Evolutionary conservation across 176 grass and related monocot species (phyloP), one percentile per base, ranked within the genome.

Genomic region (Raddia distichophylla): DNA sequence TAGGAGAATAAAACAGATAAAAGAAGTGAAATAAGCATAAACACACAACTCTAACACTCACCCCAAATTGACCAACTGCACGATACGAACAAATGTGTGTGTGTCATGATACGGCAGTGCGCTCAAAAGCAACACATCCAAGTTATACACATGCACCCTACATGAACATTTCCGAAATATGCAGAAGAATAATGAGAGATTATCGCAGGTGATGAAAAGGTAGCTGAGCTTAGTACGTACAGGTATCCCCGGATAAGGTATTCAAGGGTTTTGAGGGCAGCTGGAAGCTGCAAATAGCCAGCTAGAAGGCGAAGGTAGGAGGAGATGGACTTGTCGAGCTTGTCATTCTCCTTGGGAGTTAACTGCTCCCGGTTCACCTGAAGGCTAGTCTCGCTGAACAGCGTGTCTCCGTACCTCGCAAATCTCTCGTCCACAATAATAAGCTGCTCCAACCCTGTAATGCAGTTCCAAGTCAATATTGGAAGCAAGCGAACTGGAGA

Each of bases 71-170:
- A 94, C 70, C 84, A 98, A 61, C 52, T 98, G 95, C 33, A 94
- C 86, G 67, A 98, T 90, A 78, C 89, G 92, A 73, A 98, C 95
- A 87, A 98, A 98, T 0, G 89, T 62, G 55, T 89, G 85, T 0
- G 95, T 98, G 61, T 94, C 95, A 79, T 98, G 95, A 67, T 94
- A 98, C 0, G 95, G 95, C 42, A 98, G 71, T 50, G 86, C 86
- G 15, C 90, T 88, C 33, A 98, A 71, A 78, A 93, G 77, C 67
- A 98, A 79, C 82, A 95, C 95, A 63, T 98, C 92, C 65, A 90
- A 33, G 69, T 98, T 95, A 83, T 93, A 98, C 50, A 95, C 81
- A 90, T 98, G 92, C 81, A 98, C 88, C 84, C 95, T 98, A 54
- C 71, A 93, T 55, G 12, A 91, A 70, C 55, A 89, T 81, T 71